Evolutionary conservation across 352 stramenopile genomes (phyloP).

Genomic region (Globisporangium spiculum): DNA sequence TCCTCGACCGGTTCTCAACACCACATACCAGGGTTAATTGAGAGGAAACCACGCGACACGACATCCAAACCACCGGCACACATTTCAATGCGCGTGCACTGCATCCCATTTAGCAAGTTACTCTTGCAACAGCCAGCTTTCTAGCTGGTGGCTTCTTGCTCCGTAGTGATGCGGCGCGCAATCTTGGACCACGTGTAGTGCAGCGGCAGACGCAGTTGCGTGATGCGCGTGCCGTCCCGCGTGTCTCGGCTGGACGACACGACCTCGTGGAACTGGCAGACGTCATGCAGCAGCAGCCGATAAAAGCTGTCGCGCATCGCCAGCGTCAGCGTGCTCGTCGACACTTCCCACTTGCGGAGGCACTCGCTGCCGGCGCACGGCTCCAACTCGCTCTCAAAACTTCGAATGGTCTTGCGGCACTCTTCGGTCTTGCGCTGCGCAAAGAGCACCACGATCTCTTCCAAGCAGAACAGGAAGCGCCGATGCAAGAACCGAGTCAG

Average conservation of each 20-base stretch:
- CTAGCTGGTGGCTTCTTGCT: conserved; percentile 27
- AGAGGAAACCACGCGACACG: neutral
- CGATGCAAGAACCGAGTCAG: conserved; percentile 67
- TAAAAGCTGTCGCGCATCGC: conserved; percentile 74
- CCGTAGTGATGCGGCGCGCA: conserved; percentile 29
- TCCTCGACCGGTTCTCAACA: neutral
- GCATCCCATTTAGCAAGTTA: neutral
- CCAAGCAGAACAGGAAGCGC: conserved; percentile 76
- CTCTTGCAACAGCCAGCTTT: neutral
- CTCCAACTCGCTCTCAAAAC: conserved; percentile 52
- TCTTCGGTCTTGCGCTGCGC: conserved; percentile 63
- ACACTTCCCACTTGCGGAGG: conserved; percentile 71
- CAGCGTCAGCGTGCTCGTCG: conserved; percentile 60
- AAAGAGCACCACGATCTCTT: conserved; percentile 74
- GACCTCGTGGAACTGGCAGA: conserved; percentile 68
- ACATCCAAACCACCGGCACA: neutral
- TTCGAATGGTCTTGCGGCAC: conserved; percentile 44
- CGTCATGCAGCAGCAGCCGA: conserved; percentile 64
- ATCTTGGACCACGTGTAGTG: conserved; percentile 62
- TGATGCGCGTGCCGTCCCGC: conserved; percentile 65
- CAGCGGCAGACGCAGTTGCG: conserved; percentile 58
- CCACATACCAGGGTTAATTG: neutral
- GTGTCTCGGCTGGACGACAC: conserved; percentile 65
- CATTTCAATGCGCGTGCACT: neutral
- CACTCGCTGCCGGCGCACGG: conserved; percentile 36